Evolutionary conservation across 2,329 filamentous ascomycete species (phyloP).

Genomic region (Chaetoscypha palmicola): DNA sequence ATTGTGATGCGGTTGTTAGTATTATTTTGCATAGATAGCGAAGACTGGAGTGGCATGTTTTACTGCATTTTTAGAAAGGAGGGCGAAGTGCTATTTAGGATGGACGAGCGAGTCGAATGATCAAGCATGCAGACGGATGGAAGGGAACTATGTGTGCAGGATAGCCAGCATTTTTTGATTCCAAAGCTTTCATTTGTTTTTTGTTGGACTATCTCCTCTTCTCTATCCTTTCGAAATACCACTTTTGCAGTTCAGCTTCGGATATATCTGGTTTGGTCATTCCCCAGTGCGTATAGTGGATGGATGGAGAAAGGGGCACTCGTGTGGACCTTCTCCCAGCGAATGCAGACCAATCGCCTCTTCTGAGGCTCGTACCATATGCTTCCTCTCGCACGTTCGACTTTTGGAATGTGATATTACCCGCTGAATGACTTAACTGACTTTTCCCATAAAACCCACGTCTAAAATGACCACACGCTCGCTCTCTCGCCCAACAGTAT

Average conservation of each 20-base stretch:
- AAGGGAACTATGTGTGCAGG: neutral
- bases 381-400: too few relatives aligned
- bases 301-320: neutral
- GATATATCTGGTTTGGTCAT: neutral
- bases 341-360: too few relatives aligned
- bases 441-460: too few relatives aligned
- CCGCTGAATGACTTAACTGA: too few relatives aligned
- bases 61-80: too few relatives aligned
- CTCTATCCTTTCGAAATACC: neutral
- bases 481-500: neutral
- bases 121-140: neutral
- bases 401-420: too few relatives aligned
- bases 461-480: too few relatives aligned
- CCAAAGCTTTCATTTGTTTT: neutral
- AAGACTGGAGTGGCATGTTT: neutral
- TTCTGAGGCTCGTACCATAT: too few relatives aligned
- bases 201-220: neutral
- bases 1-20: neutral
- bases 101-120: neutral
- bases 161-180: too few relatives aligned
- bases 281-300: neutral
- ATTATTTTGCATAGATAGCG: neutral
- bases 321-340: too few relatives aligned
- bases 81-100: neutral
- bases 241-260: neutral